A percentile compares a stretch with the other conserved stretches of the same genome.
These are phyloP conservation scores for Cyclotella kingstonii DNA, from an alignment of 108 stramenopile species.

Conservation along the genomic window DNA sequence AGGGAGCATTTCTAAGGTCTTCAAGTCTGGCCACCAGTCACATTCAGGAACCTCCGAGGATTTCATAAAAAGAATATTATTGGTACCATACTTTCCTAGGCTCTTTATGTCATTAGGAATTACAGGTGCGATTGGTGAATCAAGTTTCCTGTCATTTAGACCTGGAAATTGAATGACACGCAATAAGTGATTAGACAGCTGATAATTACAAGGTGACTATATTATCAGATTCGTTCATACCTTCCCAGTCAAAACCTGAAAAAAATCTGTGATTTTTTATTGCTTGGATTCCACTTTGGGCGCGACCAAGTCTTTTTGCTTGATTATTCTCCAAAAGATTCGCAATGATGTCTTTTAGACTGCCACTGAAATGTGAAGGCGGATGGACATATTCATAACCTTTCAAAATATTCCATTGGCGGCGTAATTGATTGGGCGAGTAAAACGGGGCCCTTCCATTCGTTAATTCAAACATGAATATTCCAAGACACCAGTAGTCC, in stretches of 20 bases:
- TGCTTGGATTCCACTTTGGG: constrained; percentile 37
- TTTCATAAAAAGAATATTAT: not conserved
- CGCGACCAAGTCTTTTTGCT: constrained; percentile 64
- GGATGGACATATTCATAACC: constrained; percentile 28
- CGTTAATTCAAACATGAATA: constrained; percentile 58
- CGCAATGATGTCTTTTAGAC: constrained; percentile 59
- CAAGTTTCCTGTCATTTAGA: constrained; percentile 1
- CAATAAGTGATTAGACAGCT: no score
- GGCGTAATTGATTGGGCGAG: constrained; percentile 20
- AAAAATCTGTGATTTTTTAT: constrained; percentile 43
- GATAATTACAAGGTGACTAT: no score
- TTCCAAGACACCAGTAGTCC: constrained; percentile 67
- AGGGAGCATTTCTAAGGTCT: not conserved
- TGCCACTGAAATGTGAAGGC: constrained; percentile 41
- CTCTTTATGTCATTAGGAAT: constrained; percentile 17
- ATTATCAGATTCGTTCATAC: not conserved
- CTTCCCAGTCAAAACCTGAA: constrained; percentile 49
- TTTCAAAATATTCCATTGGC: constrained; percentile 33
- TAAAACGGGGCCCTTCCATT: constrained; percentile 65
- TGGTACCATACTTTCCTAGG: constrained; percentile 9
- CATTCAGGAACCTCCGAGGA: not conserved
- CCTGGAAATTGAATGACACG: constrained; percentile 1
- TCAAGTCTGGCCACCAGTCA: constrained; percentile 14
- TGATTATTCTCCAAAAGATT: constrained; percentile 57
- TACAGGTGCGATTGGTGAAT: constrained; percentile 5